A percentile compares a stretch with the other conserved stretches of the same genome.
Conservation (phyloP, 2,329 filamentous ascomycete species). For the Apiospora kogelbergensis region DNA sequence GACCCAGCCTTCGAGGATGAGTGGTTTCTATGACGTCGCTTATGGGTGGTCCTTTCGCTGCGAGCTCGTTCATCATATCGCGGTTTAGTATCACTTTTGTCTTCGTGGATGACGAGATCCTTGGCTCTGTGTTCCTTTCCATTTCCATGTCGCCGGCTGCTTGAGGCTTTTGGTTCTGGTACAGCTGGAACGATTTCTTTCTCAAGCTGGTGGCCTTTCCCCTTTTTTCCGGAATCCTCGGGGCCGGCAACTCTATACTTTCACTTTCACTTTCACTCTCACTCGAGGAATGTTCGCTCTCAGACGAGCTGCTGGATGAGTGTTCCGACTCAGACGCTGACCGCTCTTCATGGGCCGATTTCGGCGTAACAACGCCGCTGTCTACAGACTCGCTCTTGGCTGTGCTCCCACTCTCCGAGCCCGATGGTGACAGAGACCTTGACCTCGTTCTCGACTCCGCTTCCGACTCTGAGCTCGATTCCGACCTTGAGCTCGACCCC, state of each 20-base stretch:
- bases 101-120: slow-evolving; percentile 15
- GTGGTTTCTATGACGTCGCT: slow-evolving; percentile 23
- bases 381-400: slow-evolving; percentile 19
- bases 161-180: background rate
- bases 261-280: background rate
- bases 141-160: background rate
- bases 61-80: slow-evolving; percentile 16
- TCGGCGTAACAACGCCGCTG: slow-evolving; percentile 25
- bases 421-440: slow-evolving; percentile 8
- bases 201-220: background rate
- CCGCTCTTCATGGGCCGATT: slow-evolving; percentile 35
- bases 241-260: background rate
- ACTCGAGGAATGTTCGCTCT: slow-evolving; percentile 25
- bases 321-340: slow-evolving; percentile 37
- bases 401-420: slow-evolving; percentile 22
- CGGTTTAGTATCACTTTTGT: slow-evolving; percentile 16
- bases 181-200: background rate
- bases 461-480: background rate
- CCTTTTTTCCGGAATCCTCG: slow-evolving; percentile 6
- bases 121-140: slow-evolving; percentile 3
- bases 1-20: slow-evolving; percentile 27
- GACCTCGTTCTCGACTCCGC: background rate
- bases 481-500: slow-evolving; percentile 12
- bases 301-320: slow-evolving; percentile 36
- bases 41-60: slow-evolving; percentile 19